Evolutionary conservation across 1,139 yeast genomes (phyloP).

Genomic region (Nakaseomyces glabratus): DNA sequence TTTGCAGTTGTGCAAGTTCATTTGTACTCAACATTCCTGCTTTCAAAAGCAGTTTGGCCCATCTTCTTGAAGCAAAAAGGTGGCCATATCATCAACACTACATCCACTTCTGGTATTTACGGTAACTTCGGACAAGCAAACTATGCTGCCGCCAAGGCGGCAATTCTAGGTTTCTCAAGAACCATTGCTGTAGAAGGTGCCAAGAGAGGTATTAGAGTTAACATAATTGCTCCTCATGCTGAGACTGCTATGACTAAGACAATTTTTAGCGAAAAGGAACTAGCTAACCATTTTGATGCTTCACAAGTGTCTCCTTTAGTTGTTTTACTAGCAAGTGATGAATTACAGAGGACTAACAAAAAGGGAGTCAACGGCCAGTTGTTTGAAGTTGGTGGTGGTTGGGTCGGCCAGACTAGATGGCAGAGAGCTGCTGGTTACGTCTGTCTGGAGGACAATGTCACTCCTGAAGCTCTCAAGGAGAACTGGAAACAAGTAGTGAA

Average conservation of each 20-base stretch:
- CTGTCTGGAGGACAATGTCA: slow-evolving; percentile 41
- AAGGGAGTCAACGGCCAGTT: slow-evolving; percentile 48
- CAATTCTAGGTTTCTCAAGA: slow-evolving; percentile 73
- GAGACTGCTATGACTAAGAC: slow-evolving; percentile 96
- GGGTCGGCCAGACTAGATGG: slow-evolving; percentile 94
- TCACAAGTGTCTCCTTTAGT: slow-evolving; percentile 86
- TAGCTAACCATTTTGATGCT: slow-evolving; percentile 74
- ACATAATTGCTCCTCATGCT: slow-evolving; percentile 92
- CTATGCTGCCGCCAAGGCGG: slow-evolving; percentile 90
- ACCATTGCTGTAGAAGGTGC: slow-evolving; percentile 89
- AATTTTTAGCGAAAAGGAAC: slow-evolving; percentile 66
- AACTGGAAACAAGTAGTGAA: slow-evolving; percentile 59
- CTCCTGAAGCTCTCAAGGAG: slow-evolving; percentile 65
- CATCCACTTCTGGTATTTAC: slow-evolving; percentile 94
- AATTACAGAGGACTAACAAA: slow-evolving; percentile 38
- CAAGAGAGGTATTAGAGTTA: slow-evolving; percentile 64
- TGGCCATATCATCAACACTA: slow-evolving; percentile 79
- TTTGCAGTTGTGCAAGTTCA: slow-evolving; percentile 72
- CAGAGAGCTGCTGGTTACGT: slow-evolving; percentile 86
- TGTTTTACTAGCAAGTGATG: slow-evolving; percentile 67
- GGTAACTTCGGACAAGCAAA: slow-evolving; percentile 98
- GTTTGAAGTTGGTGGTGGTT: slow-evolving; percentile 79
- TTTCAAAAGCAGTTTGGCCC: slow-evolving; percentile 92
- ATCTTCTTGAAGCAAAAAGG: slow-evolving; percentile 64
- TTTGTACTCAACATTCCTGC: slow-evolving; percentile 68